Conservation (phyloP, 148 eudicot genomes). For the Chenopodium album region DNA sequence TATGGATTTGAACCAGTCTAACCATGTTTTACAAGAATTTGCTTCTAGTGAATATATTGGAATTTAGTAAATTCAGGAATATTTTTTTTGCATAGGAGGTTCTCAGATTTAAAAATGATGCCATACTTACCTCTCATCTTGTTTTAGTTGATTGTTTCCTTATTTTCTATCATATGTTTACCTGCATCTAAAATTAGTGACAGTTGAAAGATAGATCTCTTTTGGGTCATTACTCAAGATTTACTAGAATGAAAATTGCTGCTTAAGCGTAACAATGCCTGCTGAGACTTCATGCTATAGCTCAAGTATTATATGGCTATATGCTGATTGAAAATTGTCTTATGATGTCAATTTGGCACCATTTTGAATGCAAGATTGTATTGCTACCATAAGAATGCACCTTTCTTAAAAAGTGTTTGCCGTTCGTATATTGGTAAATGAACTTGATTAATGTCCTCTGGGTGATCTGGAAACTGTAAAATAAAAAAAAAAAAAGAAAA, state of each 20-base stretch:
- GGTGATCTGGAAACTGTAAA: background rate
- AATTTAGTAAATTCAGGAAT: no score
- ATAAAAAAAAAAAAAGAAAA: background rate
- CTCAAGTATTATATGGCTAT: background rate
- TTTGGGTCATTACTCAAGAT: background rate
- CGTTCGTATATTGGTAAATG: background rate
- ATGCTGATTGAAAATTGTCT: background rate
- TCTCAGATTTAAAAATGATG: background rate
- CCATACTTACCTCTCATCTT: background rate
- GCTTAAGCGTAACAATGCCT: background rate
- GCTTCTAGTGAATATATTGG: background rate
- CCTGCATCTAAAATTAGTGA: no score
- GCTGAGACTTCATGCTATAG: background rate
- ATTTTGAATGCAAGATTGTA: background rate
- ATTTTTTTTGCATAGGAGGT: background rate
- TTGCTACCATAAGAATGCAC: background rate
- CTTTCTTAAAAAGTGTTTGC: background rate
- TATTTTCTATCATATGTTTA: no score
- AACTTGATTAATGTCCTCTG: background rate
- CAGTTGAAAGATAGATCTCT: no score
- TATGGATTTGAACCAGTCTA: no score
- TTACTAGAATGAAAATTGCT: background rate
- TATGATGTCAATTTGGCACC: background rate
- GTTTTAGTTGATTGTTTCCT: background rate
- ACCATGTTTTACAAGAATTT: no score